Conservation (phyloP, 257 asterid genomes). For the Petrea volubilis region DNA sequence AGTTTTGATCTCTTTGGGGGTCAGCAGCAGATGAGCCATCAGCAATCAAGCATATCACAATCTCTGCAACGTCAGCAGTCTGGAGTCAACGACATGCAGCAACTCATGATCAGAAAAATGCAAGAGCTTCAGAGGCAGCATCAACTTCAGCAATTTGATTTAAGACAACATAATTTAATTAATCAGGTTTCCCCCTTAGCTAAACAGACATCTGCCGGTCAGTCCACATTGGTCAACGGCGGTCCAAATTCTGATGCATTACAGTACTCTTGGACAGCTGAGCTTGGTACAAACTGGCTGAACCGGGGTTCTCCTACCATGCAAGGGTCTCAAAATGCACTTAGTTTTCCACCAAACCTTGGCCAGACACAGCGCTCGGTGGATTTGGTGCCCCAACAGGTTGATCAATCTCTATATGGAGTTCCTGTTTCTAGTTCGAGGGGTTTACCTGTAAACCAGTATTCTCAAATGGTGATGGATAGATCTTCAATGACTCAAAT, state of each 20-base stretch:
- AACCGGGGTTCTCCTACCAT: slow-evolving; percentile 52
- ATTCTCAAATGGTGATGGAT: slow-evolving; percentile 54
- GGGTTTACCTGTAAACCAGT: slow-evolving; percentile 52
- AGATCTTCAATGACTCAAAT: slow-evolving; percentile 55
- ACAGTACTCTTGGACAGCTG: slow-evolving; percentile 53
- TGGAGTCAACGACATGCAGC: slow-evolving; percentile 67
- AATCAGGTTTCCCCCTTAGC: slow-evolving; percentile 46
- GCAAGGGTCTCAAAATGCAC: slow-evolving; percentile 64
- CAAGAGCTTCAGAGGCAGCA: slow-evolving; percentile 83
- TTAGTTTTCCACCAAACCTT: slow-evolving; percentile 45
- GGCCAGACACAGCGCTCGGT: slow-evolving; percentile 50
- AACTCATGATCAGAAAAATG: slow-evolving; percentile 67
- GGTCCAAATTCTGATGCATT: slow-evolving; percentile 49
- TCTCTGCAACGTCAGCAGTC: slow-evolving; percentile 71
- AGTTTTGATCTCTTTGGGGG: slow-evolving; percentile 91
- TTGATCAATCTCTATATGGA: slow-evolving; percentile 85
- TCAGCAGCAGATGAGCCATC: slow-evolving; percentile 78
- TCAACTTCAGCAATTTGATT: slow-evolving; percentile 62
- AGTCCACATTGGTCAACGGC: slow-evolving; percentile 48
- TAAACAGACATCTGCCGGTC: slow-evolving; percentile 60
- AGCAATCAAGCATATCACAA: slow-evolving; percentile 66
- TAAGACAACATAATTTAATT: slow-evolving; percentile 46
- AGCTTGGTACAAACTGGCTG: slow-evolving; percentile 62
- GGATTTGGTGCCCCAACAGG: slow-evolving; percentile 66
- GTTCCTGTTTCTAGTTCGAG: slow-evolving; percentile 82